Conservation (phyloP, 495 filamentous ascomycete species). For the Penicillium taxi region DNA sequence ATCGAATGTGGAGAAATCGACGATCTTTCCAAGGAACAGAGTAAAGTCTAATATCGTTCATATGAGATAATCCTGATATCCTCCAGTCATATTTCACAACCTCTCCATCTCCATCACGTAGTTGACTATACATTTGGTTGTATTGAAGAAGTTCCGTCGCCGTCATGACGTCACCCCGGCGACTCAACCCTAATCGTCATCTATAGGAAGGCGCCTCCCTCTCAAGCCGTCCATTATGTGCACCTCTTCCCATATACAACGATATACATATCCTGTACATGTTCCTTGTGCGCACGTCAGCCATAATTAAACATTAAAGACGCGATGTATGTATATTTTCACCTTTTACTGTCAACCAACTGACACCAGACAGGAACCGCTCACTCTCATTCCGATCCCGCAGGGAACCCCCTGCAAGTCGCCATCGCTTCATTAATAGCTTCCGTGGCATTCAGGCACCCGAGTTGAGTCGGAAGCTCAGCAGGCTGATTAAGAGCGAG, state of each 20-base stretch:
- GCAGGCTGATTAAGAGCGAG: constrained; percentile 84
- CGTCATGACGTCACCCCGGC: constrained; percentile 24
- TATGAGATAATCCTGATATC: too few relatives aligned
- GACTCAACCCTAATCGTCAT: constrained; percentile 21
- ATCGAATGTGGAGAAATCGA: too few relatives aligned
- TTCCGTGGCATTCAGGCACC: constrained; percentile 77
- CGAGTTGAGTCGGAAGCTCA: constrained; percentile 74
- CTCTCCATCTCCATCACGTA: constrained; percentile 7
- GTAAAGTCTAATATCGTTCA: too few relatives aligned
- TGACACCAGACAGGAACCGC: constrained; percentile 46
- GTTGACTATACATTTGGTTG: constrained; percentile 14
- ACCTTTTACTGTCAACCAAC: too few relatives aligned
- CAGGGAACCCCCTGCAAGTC: constrained; percentile 28
- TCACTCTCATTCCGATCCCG: constrained; percentile 53
- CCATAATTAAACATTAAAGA: background rate
- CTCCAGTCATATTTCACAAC: background rate
- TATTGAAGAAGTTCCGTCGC: too few relatives aligned
- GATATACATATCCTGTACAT: too few relatives aligned
- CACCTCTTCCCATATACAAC: too few relatives aligned
- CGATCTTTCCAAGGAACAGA: too few relatives aligned
- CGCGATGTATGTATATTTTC: constrained; percentile 4
- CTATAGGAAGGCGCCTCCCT: constrained; percentile 13
- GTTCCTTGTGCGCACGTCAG: too few relatives aligned
- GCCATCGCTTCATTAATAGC: constrained; percentile 67
- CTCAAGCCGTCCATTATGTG: too few relatives aligned